phyloP scores from a whole-genome alignment of 495 filamentous ascomycete genomes.

The Aspergillus baeticus region DNA sequence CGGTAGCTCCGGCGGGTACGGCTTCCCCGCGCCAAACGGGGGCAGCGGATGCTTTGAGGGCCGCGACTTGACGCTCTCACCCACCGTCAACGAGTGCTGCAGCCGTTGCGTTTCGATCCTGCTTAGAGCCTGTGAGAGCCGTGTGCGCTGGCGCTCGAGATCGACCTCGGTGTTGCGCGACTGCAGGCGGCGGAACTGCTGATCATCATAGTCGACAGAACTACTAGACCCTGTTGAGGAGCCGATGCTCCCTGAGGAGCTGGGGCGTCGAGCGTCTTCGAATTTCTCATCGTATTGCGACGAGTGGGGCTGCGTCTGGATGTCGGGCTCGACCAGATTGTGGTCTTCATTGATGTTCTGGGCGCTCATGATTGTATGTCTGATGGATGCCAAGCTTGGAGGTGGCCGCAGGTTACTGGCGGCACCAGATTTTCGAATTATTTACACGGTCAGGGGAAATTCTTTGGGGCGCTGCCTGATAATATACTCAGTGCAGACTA shows the following conservation, averaged over 20 bases:
- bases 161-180: constrained; percentile 61
- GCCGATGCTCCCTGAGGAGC: constrained; percentile 21
- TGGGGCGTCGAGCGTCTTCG: not conserved
- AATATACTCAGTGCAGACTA: too few relatives aligned
- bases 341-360: too few relatives aligned
- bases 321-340: too few relatives aligned
- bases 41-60: constrained; percentile 47
- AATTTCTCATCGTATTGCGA: not conserved
- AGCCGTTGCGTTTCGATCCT: constrained; percentile 59
- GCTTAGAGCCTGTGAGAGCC: constrained; percentile 58
- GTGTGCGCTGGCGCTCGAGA: constrained; percentile 58
- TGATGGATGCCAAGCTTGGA: too few relatives aligned
- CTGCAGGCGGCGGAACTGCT: constrained; percentile 28
- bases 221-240: constrained; percentile 27
- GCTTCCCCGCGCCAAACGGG: constrained; percentile 66
- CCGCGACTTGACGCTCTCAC: constrained; percentile 32
- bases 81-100: constrained; percentile 38
- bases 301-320: too few relatives aligned
- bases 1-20: constrained; percentile 71
- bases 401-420: too few relatives aligned
- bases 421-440: too few relatives aligned
- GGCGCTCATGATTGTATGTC: too few relatives aligned
- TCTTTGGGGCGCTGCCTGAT: too few relatives aligned
- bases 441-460: too few relatives aligned
- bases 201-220: constrained; percentile 30